Percentiles rank a stretch among this genome's conserved stretches.
Conservation (phyloP, 306 rosid genomes). For the Sesbania bispinosa region DNA sequence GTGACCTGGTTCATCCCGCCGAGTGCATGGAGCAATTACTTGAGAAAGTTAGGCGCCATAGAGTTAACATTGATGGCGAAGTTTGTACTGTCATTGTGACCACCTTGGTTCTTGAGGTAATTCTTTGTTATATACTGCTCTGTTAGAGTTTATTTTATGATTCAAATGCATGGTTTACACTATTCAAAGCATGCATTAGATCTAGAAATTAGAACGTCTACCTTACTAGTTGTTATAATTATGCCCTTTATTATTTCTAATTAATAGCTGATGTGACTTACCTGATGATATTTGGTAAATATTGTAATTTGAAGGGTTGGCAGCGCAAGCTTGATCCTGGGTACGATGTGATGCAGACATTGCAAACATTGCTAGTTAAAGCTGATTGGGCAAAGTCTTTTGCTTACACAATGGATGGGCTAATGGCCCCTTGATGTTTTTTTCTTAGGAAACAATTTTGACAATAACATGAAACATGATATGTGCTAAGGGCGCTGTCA, state of each 20-base stretch:
- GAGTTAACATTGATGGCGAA: conserved; percentile 82
- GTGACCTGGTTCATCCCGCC: conserved; percentile 78
- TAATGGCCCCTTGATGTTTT: conserved; percentile 70
- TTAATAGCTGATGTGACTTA: neutral
- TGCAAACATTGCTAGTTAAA: conserved; percentile 70
- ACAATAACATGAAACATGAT: conserved; percentile 9
- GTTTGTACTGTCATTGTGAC: conserved; percentile 87
- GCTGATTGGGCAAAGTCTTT: conserved; percentile 86
- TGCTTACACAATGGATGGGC: conserved; percentile 78
- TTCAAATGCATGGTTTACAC: conserved; percentile 9
- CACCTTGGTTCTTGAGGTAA: conserved; percentile 77
- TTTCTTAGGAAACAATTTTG: conserved; percentile 45
- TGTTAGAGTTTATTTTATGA: conserved; percentile 9
- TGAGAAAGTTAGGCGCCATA: conserved; percentile 82
- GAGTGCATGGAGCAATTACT: conserved; percentile 86
- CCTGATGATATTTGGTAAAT: neutral
- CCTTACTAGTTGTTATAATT: too few relatives aligned
- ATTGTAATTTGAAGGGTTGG: conserved; percentile 65
- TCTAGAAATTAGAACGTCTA: neutral
- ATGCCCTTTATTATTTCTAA: neutral
- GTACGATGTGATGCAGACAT: conserved; percentile 70
- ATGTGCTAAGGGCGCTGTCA: neutral
- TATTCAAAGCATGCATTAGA: neutral
- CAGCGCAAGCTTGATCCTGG: conserved; percentile 85
- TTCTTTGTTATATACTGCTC: neutral